Conservation (phyloP, 257 asterid genomes). For the Mitragyna speciosa region DNA sequence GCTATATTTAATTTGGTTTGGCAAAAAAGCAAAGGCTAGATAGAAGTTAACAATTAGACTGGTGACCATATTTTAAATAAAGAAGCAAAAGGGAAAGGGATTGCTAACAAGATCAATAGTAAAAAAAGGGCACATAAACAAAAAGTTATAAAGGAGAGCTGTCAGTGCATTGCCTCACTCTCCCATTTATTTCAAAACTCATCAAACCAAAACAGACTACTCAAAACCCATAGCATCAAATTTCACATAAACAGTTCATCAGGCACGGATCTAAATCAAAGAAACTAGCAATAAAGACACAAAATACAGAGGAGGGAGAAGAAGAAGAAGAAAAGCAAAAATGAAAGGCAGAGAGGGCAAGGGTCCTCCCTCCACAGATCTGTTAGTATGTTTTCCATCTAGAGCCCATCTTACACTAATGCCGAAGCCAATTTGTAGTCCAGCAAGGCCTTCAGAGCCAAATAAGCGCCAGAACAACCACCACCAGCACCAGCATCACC, state of each 20-base stretch:
- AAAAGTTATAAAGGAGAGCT: conserved; percentile 40
- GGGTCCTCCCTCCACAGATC: conserved; percentile 75
- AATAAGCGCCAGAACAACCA: conserved; percentile 40
- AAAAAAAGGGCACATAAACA: conserved; percentile 36
- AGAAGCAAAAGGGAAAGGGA: conserved; percentile 34
- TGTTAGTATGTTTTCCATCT: conserved; percentile 80
- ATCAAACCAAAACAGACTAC: conserved; percentile 18
- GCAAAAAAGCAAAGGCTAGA: conserved; percentile 58
- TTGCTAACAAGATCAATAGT: conserved; percentile 28
- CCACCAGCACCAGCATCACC: conserved; percentile 19
- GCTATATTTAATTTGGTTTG: conserved; percentile 42
- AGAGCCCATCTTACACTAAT: conserved; percentile 70
- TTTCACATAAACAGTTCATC: background rate
- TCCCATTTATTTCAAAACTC: conserved; percentile 21
- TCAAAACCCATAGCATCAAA: conserved; percentile 18
- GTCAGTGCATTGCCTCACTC: conserved; percentile 24
- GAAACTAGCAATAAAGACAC: background rate
- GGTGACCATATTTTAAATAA: conserved; percentile 41
- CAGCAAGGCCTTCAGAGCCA: conserved; percentile 53
- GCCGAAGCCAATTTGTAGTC: conserved; percentile 88
- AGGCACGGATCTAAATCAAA: conserved; percentile 25
- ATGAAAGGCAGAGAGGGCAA: conserved; percentile 72
- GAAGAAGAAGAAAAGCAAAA: background rate
- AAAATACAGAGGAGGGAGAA: background rate
- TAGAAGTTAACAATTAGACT: conserved; percentile 33